Evolutionary conservation across 208 protist genomes (phyloP), one percentile per base, ranked within the genome.

Genomic region (Lotmaria passim): DNA sequence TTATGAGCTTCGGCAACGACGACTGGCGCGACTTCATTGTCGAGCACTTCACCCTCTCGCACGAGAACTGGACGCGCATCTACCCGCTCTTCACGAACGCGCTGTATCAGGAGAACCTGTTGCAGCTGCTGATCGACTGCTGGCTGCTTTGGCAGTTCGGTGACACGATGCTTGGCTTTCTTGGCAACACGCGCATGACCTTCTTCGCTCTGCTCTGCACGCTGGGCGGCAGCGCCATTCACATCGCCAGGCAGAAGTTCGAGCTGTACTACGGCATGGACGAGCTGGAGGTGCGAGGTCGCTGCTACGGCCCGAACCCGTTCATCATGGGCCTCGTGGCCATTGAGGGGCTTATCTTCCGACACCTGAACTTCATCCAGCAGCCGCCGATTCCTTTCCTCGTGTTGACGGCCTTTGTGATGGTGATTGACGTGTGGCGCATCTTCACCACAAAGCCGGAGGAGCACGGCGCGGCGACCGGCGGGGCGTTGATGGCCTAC

Each of bases 381-480:
- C 87, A 94, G 77, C 91, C 91, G n/a, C 91, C 91, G 12, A 83
- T 96, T 24, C 91, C 91, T 7, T 96, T 93, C 74, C 75, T 96
- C 38, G 88, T 96, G 57, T 85, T 96, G 48, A 94, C 91, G 4
- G 91, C 88, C 0, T 90, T 93, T 59, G 85, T 94, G 51, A 96
- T 96, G 86, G 85, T 93, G 14, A 93, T 96, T 48, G 91, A 96
- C 63, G 88, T 94, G 39, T 96, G 91, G 91, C 83, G 91, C 47
- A 91, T 96, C 63, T 93, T 93, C 65, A 93, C 86, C 6, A 92
- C 82, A 19, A 81, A 82, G 68, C 85, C 88, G 39, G 82, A 93
- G 77, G 88, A 93, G 78, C 91, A 96, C 78, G 86, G 88, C 28
- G 87, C 91, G 17, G 64, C 91, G 3, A 96, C 91, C 10, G 91